Evolutionary conservation across 2,329 filamentous ascomycete species (phyloP).

Genomic region (Raffaelea albimanens): DNA sequence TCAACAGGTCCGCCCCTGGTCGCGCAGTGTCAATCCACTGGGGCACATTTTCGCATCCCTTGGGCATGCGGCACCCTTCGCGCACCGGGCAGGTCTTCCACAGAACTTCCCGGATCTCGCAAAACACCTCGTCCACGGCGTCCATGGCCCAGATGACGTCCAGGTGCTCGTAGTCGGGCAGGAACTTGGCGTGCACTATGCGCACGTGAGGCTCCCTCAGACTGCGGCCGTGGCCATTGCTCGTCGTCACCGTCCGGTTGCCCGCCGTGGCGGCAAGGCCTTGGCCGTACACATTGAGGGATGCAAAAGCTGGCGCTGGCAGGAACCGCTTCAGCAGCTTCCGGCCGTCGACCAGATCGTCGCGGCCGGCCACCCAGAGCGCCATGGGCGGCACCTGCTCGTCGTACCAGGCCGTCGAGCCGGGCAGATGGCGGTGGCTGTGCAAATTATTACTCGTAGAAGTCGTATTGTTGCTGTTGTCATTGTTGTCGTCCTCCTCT

Average conservation of each 20-base stretch:
- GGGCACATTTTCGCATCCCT: slow-evolving; percentile 47
- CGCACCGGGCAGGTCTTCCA: slow-evolving; percentile 61
- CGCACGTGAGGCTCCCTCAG: slow-evolving; percentile 73
- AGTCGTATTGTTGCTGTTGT: slow-evolving; percentile 6
- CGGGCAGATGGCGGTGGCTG: slow-evolving; percentile 28
- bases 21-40: slow-evolving; percentile 22
- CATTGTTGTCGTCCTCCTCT: slow-evolving; percentile 29
- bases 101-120: slow-evolving; percentile 68
- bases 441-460: background rate
- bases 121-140: slow-evolving; percentile 70
- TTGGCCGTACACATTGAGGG: slow-evolving; percentile 15
- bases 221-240: slow-evolving; percentile 4
- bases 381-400: slow-evolving; percentile 71
- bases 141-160: slow-evolving; percentile 96
- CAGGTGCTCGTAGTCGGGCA: slow-evolving; percentile 84
- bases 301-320: slow-evolving; percentile 15
- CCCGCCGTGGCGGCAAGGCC: background rate
- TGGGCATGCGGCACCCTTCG: slow-evolving; percentile 52
- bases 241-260: slow-evolving; percentile 2
- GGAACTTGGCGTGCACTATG: slow-evolving; percentile 72
- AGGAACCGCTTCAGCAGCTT: slow-evolving; percentile 66
- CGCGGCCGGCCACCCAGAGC: slow-evolving; percentile 76
- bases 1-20: background rate
- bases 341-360: slow-evolving; percentile 75
- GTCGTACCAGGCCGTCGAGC: slow-evolving; percentile 70